Evolutionary conservation across 2,329 filamentous ascomycete species (phyloP).

Genomic region (Elsinoe ampelina): DNA sequence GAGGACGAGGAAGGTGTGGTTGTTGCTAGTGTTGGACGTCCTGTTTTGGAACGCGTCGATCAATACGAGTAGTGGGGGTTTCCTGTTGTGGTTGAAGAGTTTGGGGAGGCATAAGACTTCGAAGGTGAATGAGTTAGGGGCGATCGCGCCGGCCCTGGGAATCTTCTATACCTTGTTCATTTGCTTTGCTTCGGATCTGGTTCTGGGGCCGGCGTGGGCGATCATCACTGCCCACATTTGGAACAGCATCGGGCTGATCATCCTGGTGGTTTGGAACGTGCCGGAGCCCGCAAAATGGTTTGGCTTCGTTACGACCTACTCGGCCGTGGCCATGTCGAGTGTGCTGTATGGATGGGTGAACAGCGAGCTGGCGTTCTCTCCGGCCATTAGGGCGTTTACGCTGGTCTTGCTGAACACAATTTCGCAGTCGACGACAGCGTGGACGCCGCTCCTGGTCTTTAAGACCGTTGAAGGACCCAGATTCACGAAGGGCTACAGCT

Average conservation of each 20-base stretch:
- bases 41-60: constrained; percentile 49
- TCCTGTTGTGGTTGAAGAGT: constrained; percentile 51
- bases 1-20: constrained; percentile 41
- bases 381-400: constrained; percentile 33
- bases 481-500: constrained; percentile 37
- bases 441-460: constrained; percentile 47
- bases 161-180: constrained; percentile 48
- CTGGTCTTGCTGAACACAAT: constrained; percentile 45
- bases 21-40: constrained; percentile 42
- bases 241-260: constrained; percentile 46
- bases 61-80: constrained; percentile 41
- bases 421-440: constrained; percentile 47
- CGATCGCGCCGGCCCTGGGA: constrained; percentile 45
- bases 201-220: constrained; percentile 45
- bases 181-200: constrained; percentile 47
- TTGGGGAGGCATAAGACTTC: constrained; percentile 39
- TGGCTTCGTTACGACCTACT: constrained; percentile 43
- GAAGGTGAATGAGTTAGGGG: constrained; percentile 43
- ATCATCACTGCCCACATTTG: constrained; percentile 44
- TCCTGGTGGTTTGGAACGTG: constrained; percentile 48
- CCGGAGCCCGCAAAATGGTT: constrained; percentile 48
- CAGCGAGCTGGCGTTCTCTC: constrained; percentile 28
- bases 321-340: constrained; percentile 44
- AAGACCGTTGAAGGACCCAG: constrained; percentile 37
- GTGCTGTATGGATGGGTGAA: constrained; percentile 48